Percentiles rank a stretch among this genome's conserved stretches.
phyloP scores from a whole-genome alignment of 1,284 basidiomycete genomes.

The Irpex sp. region DNA sequence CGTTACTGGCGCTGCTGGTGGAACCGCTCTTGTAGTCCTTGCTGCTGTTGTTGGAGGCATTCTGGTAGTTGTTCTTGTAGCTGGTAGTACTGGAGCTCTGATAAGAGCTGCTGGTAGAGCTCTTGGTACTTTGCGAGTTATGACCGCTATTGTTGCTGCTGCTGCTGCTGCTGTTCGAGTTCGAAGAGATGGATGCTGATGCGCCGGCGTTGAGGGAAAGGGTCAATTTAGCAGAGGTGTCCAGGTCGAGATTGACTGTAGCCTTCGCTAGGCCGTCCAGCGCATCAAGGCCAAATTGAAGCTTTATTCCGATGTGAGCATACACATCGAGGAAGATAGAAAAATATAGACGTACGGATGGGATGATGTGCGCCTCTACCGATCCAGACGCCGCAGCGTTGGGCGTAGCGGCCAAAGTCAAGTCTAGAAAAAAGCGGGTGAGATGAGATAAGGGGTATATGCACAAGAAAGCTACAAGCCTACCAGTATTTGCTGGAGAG shows the following conservation, averaged over 20 bases:
- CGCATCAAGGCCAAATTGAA: conserved; percentile 33
- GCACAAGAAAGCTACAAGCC: conserved; percentile 13
- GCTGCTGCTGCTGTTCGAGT: background rate
- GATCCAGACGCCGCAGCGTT: conserved; percentile 36
- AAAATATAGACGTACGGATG: conserved; percentile 24
- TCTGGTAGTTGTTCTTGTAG: conserved; percentile 3
- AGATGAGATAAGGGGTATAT: conserved; percentile 6
- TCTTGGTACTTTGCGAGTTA: background rate
- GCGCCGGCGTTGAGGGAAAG: conserved; percentile 16
- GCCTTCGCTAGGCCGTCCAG: conserved; percentile 30
- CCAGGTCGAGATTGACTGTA: conserved; percentile 39
- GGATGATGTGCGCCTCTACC: conserved; percentile 46
- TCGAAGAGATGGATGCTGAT: conserved; percentile 4
- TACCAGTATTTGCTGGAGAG: conserved; percentile 32
- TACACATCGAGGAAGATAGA: background rate
- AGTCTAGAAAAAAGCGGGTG: conserved; percentile 24
- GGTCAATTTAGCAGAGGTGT: conserved; percentile 35
- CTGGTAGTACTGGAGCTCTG: background rate
- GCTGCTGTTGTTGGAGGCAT: conserved; percentile 4
- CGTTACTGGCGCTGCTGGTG: background rate
- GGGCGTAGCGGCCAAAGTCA: conserved; percentile 40
- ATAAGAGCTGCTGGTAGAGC: background rate
- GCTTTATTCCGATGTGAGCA: background rate
- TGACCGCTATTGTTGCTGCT: background rate
- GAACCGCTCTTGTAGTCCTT: background rate